These are phyloP conservation scores for Penicillium silybi DNA, from an alignment of 495 filamentous ascomycete species.

Conservation along the genomic window DNA sequence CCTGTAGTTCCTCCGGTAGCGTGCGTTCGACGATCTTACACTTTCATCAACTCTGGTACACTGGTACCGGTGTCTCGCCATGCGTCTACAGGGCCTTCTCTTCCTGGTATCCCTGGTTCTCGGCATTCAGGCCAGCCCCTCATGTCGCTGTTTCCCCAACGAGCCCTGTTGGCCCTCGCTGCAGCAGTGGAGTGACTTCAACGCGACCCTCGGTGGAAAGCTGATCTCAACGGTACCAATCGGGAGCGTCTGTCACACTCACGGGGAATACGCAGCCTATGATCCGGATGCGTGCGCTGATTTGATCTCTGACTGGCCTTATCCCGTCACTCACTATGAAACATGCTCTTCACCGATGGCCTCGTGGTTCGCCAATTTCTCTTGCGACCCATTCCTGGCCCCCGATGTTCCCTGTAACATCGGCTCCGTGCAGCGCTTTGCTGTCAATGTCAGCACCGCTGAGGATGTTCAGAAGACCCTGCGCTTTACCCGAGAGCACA, in stretches of 20 bases:
- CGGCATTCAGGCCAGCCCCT: background rate
- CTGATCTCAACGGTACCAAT: conserved; percentile 33
- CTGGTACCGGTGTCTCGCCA: background rate
- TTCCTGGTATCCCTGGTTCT: background rate
- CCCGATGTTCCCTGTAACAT: conserved; percentile 41
- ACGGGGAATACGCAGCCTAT: conserved; percentile 15
- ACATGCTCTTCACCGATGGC: conserved; percentile 39
- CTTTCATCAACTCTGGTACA: background rate
- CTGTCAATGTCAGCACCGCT: conserved; percentile 25
- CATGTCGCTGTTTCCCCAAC: conserved; percentile 27
- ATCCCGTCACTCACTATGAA: conserved; percentile 20
- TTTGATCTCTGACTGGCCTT: conserved; percentile 18
- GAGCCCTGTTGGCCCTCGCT: conserved; percentile 30
- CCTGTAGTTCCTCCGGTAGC: background rate
- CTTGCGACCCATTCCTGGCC: conserved; percentile 46
- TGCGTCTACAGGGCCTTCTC: background rate
- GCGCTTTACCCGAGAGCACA: conserved; percentile 46
- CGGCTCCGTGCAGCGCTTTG: conserved; percentile 49
- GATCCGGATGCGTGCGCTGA: conserved; percentile 20
- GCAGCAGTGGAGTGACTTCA: conserved; percentile 26
- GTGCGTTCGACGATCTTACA: too few relatives aligned
- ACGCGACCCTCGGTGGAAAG: conserved; percentile 22
- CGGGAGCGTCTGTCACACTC: conserved; percentile 33
- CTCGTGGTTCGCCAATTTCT: conserved; percentile 43
- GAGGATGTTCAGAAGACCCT: conserved; percentile 23